phyloP scores from a whole-genome alignment of 768 basidiomycete genomes.

The Trichaptum fuscoviolaceum region DNA sequence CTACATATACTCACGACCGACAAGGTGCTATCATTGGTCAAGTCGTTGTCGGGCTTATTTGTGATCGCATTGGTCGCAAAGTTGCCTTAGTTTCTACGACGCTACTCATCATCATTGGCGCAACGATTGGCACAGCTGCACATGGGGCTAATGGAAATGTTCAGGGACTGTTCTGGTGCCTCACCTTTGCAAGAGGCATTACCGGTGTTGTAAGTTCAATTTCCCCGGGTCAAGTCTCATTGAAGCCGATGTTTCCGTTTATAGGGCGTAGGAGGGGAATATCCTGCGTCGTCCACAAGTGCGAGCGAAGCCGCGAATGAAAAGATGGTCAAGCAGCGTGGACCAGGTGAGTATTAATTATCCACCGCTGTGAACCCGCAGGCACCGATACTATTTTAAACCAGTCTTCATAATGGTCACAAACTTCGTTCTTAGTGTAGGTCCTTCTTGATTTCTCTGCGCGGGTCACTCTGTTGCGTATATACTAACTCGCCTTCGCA shows the following conservation, averaged over 20 bases:
- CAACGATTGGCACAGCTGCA: constrained; percentile 62
- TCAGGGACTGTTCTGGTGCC: constrained; percentile 65
- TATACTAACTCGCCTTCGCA: constrained; percentile 16
- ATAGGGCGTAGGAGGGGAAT: constrained; percentile 73
- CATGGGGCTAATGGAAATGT: constrained; percentile 53
- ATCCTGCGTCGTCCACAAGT: constrained; percentile 65
- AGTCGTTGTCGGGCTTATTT: constrained; percentile 58
- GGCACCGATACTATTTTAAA: constrained; percentile 4
- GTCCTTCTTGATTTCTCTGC: constrained; percentile 13
- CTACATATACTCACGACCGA: constrained; percentile 6
- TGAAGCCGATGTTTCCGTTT: constrained; percentile 6
- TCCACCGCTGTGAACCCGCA: constrained; percentile 4
- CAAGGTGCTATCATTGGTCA: constrained; percentile 60
- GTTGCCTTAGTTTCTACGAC: constrained; percentile 69
- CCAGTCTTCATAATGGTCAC: constrained; percentile 72
- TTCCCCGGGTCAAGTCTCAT: background rate
- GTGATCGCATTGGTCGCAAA: constrained; percentile 71
- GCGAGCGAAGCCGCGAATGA: constrained; percentile 75
- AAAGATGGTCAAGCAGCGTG: constrained; percentile 51
- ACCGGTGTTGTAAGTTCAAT: constrained; percentile 50
- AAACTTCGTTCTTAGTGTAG: constrained; percentile 61
- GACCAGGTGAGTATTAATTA: constrained; percentile 40
- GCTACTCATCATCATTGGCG: constrained; percentile 62
- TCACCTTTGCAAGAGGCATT: constrained; percentile 67
- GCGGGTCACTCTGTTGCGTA: constrained; percentile 8